phyloP scores from a whole-genome alignment of 163 green algal species.

The Coccomyxa subellipsoidea region DNA sequence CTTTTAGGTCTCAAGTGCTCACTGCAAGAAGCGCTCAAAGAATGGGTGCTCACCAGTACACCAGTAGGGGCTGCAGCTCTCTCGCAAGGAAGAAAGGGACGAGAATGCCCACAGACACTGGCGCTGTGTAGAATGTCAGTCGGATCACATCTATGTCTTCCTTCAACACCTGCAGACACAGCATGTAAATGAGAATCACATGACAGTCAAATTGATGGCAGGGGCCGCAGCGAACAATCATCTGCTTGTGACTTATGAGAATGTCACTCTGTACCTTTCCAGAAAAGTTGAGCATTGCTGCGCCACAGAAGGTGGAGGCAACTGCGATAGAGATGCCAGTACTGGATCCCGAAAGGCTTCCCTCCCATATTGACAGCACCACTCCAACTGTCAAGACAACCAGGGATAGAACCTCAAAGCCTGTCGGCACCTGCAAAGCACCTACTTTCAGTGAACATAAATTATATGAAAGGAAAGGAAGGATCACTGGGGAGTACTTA shows the following conservation, averaged over 20 bases:
- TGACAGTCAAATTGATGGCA: too few relatives aligned
- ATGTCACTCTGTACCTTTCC: slow-evolving; percentile 30
- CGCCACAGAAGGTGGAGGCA: neutral
- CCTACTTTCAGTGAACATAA: too few relatives aligned
- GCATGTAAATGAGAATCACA: neutral
- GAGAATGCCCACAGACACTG: slow-evolving; percentile 52
- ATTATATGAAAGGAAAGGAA: too few relatives aligned
- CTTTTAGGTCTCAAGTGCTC: too few relatives aligned
- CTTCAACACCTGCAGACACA: slow-evolving; percentile 40
- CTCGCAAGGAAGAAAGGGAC: slow-evolving; percentile 46
- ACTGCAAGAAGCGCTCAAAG: neutral
- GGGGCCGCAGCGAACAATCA: too few relatives aligned
- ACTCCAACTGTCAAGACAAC: slow-evolving; percentile 2
- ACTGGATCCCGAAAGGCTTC: neutral
- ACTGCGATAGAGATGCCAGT: neutral
- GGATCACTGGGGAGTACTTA: too few relatives aligned
- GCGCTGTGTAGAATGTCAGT: slow-evolving; percentile 81
- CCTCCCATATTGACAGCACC: slow-evolving; percentile 13
- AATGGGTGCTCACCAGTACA: neutral
- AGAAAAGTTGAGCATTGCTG: slow-evolving; percentile 19
- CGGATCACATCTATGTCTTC: slow-evolving; percentile 71
- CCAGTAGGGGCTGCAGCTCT: neutral
- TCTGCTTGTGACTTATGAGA: neutral
- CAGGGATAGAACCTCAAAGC: slow-evolving; percentile 10
- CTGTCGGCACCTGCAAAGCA: slow-evolving; percentile 7